Percentiles rank a stretch among this genome's conserved stretches.
phyloP scores from a whole-genome alignment of 495 filamentous ascomycete species.

The Hyphodiscus hymeniophilus region DNA sequence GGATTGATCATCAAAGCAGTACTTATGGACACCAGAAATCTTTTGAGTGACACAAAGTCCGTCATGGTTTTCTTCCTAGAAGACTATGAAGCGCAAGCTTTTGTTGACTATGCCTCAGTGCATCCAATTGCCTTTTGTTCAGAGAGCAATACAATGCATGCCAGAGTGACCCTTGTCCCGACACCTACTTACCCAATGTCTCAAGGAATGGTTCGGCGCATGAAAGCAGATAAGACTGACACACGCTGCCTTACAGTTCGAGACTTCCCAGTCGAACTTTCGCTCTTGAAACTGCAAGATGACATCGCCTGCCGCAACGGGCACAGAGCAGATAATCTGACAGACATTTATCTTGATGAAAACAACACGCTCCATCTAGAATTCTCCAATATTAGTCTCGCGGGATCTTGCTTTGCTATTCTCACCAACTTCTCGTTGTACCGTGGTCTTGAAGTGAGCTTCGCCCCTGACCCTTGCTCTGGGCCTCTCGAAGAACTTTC shows the following conservation, averaged over 20 bases:
- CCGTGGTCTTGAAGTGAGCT: not conserved
- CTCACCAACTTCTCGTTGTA: not conserved
- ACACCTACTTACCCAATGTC: conserved; percentile 15
- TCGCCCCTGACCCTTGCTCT: conserved; percentile 15
- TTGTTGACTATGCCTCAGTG: not conserved
- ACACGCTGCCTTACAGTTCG: conserved; percentile 15
- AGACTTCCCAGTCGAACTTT: conserved; percentile 2
- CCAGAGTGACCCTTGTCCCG: conserved; percentile 4
- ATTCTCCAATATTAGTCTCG: conserved; percentile 9
- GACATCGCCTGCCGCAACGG: not conserved
- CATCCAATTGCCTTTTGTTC: conserved; percentile 8
- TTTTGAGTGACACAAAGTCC: not conserved
- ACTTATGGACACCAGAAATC: conserved; percentile 5
- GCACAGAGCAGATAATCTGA: not conserved
- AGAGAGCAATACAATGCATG: not conserved
- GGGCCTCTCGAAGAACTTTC: conserved; percentile 12
- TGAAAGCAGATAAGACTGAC: not conserved
- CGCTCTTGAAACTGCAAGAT: conserved; percentile 1
- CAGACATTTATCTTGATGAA: conserved; percentile 17
- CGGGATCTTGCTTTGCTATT: conserved; percentile 4
- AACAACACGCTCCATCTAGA: conserved; percentile 13
- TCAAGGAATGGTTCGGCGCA: not conserved
- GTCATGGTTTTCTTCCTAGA: conserved; percentile 11
- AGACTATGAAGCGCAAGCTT: conserved; percentile 6
- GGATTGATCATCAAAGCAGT: conserved; percentile 9